Conservation (phyloP, 768 basidiomycete genomes). For the Hygrophorus pudorinus region DNA sequence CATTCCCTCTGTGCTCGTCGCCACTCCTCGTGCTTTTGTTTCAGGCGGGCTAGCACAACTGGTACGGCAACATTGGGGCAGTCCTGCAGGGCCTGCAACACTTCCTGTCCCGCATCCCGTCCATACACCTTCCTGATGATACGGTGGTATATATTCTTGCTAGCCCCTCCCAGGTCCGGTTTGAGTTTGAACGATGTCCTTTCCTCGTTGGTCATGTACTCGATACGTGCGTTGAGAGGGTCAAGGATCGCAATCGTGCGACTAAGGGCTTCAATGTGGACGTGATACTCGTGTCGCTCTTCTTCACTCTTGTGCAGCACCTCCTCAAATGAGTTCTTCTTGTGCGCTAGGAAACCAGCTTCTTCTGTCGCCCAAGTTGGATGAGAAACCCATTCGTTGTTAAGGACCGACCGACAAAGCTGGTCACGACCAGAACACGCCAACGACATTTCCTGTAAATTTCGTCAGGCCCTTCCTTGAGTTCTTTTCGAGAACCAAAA, state of each 20-base stretch:
- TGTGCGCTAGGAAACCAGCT: conserved; percentile 87
- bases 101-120: conserved; percentile 60
- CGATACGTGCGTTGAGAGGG: conserved; percentile 74
- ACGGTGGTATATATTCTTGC: conserved; percentile 83
- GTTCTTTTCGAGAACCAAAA: not conserved
- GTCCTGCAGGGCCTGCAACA: conserved; percentile 83
- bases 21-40: conserved; percentile 97
- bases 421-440: conserved; percentile 94
- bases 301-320: conserved; percentile 95
- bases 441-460: conserved; percentile 66
- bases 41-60: conserved; percentile 80
- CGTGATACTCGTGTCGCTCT: conserved; percentile 96
- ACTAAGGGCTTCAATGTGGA: conserved; percentile 82
- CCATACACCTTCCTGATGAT: conserved; percentile 94
- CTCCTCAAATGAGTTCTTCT: conserved; percentile 96
- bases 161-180: conserved; percentile 81
- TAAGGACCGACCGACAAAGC: conserved; percentile 90
- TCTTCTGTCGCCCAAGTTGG: conserved; percentile 98
- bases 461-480: conserved; percentile 6
- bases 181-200: conserved; percentile 71
- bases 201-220: conserved; percentile 85
- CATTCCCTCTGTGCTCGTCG: conserved; percentile 88
- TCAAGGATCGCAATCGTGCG: conserved; percentile 90
- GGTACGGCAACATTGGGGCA: conserved; percentile 86
- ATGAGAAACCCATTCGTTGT: conserved; percentile 97